Percentiles rank a stretch among this genome's conserved stretches.
phyloP scores from a whole-genome alignment of 73 alveolate genomes.

The Paramecium biaurelia region DNA sequence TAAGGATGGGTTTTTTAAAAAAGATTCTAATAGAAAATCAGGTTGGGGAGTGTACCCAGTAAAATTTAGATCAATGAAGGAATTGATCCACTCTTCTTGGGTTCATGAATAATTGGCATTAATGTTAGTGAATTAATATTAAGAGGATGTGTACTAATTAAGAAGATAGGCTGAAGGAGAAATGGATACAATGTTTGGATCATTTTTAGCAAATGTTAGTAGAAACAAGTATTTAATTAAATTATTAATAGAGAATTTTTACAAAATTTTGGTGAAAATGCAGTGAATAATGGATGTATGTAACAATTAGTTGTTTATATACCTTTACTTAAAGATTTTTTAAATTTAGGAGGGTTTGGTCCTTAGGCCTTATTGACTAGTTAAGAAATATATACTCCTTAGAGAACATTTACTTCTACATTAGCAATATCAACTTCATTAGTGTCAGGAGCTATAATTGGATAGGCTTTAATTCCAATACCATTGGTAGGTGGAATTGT shows the following conservation, averaged over 20 bases:
- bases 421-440: conserved; percentile 17
- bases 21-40: conserved; percentile 5
- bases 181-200: conserved; percentile 45
- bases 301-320: neutral
- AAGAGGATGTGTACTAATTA: neutral
- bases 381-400: conserved; percentile 38
- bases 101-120: neutral
- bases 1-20: neutral
- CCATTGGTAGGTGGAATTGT: conserved; percentile 28
- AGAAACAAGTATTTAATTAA: neutral
- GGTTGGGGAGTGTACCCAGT: conserved; percentile 37
- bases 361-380: neutral
- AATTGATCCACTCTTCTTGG: neutral
- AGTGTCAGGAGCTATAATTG: conserved; percentile 23
- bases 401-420: neutral
- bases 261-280: conserved; percentile 12
- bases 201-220: conserved; percentile 22
- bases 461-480: neutral
- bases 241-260: neutral
- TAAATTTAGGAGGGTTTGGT: conserved; percentile 33
- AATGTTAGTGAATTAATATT: neutral
- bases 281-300: conserved; percentile 35
- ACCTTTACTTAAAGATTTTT: neutral
- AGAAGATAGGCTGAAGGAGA: neutral
- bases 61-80: neutral